Evolutionary conservation across 306 rosid genomes (phyloP), one percentile per base, ranked within the genome.

Genomic region (Ochetophila trinervis): DNA sequence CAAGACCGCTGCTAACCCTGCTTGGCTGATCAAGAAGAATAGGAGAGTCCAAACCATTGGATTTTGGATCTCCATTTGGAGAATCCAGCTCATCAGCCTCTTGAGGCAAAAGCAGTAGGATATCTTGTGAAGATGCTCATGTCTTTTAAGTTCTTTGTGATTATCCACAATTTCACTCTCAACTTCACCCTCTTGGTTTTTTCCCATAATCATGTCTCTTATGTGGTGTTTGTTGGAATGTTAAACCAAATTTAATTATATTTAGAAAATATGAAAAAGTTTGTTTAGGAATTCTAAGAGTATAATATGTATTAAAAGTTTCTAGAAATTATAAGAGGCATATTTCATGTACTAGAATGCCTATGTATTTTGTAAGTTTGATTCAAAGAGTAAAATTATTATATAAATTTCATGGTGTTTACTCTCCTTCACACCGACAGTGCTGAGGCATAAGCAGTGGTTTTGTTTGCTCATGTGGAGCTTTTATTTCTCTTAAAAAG

Each of bases 361-460:
- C n/a, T n/a, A n/a, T n/a, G n/a, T n/a, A n/a, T n/a, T n/a, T n/a
- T n/a, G n/a, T n/a, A n/a, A n/a, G n/a, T n/a, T n/a, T n/a, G n/a
- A n/a, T n/a, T n/a, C n/a, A n/a, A n/a, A n/a, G n/a, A n/a, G n/a
- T n/a, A n/a, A n/a, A n/a, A n/a, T n/a, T n/a, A n/a, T n/a, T n/a
- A n/a, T n/a, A n/a, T n/a, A n/a, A n/a, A n/a, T n/a, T n/a, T n/a
- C n/a, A n/a, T n/a, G n/a, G n/a, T n/a, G n/a, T n/a, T n/a, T n/a
- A n/a, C n/a, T n/a, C n/a, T n/a, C n/a, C n/a, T n/a, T n/a, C n/a
- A n/a, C n/a, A n/a, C n/a, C n/a, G n/a, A n/a, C n/a, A n/a, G n/a
- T 94, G 99, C 73, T 94, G 99, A 69, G 99, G 99, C 90, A 94
- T 94, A 37, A 94, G 99, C 73, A 94, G 75, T 49, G 99, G 99